Evolutionary conservation across 1,284 basidiomycete genomes (phyloP).

Genomic region (Ganoderma multipileum): DNA sequence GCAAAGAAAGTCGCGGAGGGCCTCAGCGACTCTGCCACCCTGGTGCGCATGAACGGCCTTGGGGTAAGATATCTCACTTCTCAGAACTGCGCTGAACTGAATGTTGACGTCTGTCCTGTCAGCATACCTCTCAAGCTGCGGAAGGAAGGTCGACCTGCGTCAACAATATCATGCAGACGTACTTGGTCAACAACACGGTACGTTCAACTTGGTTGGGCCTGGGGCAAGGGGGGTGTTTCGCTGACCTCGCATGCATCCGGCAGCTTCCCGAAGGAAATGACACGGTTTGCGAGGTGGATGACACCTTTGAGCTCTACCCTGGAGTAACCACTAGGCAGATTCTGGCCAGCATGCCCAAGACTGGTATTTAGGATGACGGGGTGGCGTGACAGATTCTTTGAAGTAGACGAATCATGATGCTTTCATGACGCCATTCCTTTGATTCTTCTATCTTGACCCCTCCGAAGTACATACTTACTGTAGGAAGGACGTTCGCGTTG

Average conservation of each 20-base stretch:
- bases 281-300: conserved; percentile 17
- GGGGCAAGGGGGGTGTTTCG: background rate
- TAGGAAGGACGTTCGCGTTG: too few relatives aligned
- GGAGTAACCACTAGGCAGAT: background rate
- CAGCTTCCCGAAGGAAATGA: conserved; percentile 14
- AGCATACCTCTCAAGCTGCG: conserved; percentile 4
- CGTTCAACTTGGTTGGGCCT: background rate
- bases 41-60: conserved; percentile 32
- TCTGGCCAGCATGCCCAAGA: background rate
- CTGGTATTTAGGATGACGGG: background rate
- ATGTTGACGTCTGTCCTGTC: background rate
- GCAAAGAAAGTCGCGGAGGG: conserved; percentile 25
- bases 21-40: conserved; percentile 24
- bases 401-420: too few relatives aligned
- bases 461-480: too few relatives aligned
- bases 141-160: conserved; percentile 6
- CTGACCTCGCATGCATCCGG: background rate
- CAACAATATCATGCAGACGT: background rate
- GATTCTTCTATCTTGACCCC: too few relatives aligned
- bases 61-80: conserved; percentile 23
- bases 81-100: background rate
- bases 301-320: conserved; percentile 7
- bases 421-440: too few relatives aligned
- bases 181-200: conserved; percentile 14
- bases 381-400: background rate